A percentile compares a stretch with the other conserved stretches of the same genome.
These are phyloP conservation scores for Magnaporthales sp. DNA, from an alignment of 2,329 filamentous ascomycete species.

Conservation along the genomic window DNA sequence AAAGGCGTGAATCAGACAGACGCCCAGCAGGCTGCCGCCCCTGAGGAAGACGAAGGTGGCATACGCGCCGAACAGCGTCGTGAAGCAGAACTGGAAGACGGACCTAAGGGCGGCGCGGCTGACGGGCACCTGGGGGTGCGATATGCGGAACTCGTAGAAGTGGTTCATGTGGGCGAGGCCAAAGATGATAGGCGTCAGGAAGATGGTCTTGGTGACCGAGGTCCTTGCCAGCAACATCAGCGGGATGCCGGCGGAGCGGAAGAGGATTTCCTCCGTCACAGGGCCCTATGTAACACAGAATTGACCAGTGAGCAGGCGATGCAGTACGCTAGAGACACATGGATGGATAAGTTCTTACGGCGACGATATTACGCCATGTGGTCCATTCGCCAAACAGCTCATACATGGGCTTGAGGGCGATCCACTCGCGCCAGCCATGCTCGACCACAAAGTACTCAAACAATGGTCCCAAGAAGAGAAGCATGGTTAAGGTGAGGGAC, in stretches of 20 bases:
- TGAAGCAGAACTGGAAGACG: slow-evolving; percentile 79
- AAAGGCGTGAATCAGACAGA: slow-evolving; percentile 72
- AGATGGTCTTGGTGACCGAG: slow-evolving; percentile 53
- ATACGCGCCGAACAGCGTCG: slow-evolving; percentile 87
- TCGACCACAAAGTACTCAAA: slow-evolving; percentile 73
- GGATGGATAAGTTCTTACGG: slow-evolving; percentile 45
- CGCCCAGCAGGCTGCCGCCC: slow-evolving; percentile 71
- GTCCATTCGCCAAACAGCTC: slow-evolving; percentile 64
- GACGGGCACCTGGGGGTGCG: slow-evolving; percentile 61
- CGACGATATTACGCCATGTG: slow-evolving; percentile 78
- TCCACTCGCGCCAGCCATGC: slow-evolving; percentile 58
- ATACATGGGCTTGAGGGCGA: slow-evolving; percentile 44
- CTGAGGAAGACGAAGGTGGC: slow-evolving; percentile 83
- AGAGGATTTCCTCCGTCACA: slow-evolving; percentile 86
- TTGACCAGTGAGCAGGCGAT: slow-evolving; percentile 4
- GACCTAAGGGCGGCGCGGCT: slow-evolving; percentile 59
- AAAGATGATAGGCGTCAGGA: slow-evolving; percentile 81
- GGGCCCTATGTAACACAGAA: slow-evolving; percentile 50
- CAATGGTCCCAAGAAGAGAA: slow-evolving; percentile 77
- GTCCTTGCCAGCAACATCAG: slow-evolving; percentile 67
- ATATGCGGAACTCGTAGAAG: slow-evolving; percentile 86
- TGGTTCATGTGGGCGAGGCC: slow-evolving; percentile 92
- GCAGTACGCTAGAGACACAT: not conserved
- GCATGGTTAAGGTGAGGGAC: slow-evolving; percentile 60
- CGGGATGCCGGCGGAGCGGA: slow-evolving; percentile 78